A percentile compares a stretch with the other conserved stretches of the same genome.
These are phyloP conservation scores for Bromus sterilis DNA, from an alignment of 176 grass and related monocot genomes.

Conservation along the genomic window DNA sequence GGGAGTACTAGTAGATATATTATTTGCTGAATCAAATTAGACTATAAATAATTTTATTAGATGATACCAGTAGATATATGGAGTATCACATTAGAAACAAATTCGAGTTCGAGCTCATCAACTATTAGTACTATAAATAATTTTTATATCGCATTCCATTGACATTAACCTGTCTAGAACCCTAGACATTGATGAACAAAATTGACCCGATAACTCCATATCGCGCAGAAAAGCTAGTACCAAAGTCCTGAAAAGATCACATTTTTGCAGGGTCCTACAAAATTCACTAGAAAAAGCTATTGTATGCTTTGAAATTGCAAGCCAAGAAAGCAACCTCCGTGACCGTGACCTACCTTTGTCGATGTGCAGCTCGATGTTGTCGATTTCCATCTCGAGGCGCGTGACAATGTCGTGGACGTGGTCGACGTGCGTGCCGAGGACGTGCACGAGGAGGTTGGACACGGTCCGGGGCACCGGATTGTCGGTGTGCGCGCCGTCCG, in stretches of 20 bases:
- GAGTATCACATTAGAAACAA: neutral
- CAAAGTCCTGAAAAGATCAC: neutral
- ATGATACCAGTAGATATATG: no score
- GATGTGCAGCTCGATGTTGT: constrained; percentile 75
- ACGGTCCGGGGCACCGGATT: constrained; percentile 76
- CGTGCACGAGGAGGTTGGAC: constrained; percentile 81
- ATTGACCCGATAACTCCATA: neutral
- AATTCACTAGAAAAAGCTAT: neutral
- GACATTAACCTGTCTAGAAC: neutral
- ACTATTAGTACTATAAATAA: neutral
- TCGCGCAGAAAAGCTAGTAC: neutral
- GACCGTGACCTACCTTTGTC: constrained; percentile 60
- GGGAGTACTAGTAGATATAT: no score
- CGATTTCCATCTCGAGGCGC: constrained; percentile 82
- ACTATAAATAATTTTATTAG: neutral
- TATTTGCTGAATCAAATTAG: neutral
- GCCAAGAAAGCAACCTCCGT: constrained; percentile 18
- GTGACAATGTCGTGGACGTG: constrained; percentile 96
- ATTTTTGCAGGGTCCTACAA: neutral
- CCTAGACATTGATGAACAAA: neutral
- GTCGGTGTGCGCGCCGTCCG: constrained; percentile 85
- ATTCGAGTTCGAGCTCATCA: neutral
- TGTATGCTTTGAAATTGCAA: neutral
- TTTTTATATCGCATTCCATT: neutral
- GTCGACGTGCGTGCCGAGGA: constrained; percentile 84